A percentile compares a stretch with the other conserved stretches of the same genome.
Conservation (phyloP, 495 filamentous ascomycete genomes). For the Penicillium salamii region DNA sequence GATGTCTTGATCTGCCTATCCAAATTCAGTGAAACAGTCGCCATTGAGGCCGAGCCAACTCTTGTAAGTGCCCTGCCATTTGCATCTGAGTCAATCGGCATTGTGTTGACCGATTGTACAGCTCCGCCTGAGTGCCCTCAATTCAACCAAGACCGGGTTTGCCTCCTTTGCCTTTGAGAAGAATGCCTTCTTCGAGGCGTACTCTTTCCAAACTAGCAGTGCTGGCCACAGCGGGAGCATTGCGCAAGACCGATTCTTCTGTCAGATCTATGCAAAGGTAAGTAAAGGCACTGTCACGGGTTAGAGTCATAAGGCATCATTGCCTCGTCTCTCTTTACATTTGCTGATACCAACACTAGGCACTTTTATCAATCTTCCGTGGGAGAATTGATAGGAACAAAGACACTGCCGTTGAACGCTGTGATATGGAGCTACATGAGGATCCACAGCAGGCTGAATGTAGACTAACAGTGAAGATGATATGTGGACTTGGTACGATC, state of each 20-base stretch:
- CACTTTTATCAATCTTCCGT: slow-evolving; percentile 73
- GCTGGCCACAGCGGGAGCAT: slow-evolving; percentile 16
- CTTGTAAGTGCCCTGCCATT: slow-evolving; percentile 53
- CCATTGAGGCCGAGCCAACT: slow-evolving; percentile 75
- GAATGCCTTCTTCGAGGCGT: slow-evolving; percentile 77
- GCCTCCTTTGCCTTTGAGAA: slow-evolving; percentile 73
- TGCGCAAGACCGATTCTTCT: slow-evolving; percentile 60
- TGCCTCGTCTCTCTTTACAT: neutral
- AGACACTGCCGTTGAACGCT: slow-evolving; percentile 78
- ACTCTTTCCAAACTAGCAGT: slow-evolving; percentile 37
- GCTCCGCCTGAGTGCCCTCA: slow-evolving; percentile 81
- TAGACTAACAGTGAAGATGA: slow-evolving; percentile 74
- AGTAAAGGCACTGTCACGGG: no score
- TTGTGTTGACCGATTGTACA: slow-evolving; percentile 34
- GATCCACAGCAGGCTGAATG: slow-evolving; percentile 68
- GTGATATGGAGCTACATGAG: slow-evolving; percentile 81
- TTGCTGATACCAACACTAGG: slow-evolving; percentile 36
- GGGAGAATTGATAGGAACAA: slow-evolving; percentile 64
- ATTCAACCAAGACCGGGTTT: slow-evolving; percentile 92
- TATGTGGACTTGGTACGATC: slow-evolving; percentile 75
- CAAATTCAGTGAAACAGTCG: slow-evolving; percentile 90
- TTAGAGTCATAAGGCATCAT: no score
- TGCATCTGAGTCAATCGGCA: no score
- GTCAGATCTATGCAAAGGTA: slow-evolving; percentile 70
- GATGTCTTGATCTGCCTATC: slow-evolving; percentile 81